These are phyloP conservation scores for Beauveria medogensis DNA, from an alignment of 2,329 filamentous ascomycete genomes.

Conservation along the genomic window DNA sequence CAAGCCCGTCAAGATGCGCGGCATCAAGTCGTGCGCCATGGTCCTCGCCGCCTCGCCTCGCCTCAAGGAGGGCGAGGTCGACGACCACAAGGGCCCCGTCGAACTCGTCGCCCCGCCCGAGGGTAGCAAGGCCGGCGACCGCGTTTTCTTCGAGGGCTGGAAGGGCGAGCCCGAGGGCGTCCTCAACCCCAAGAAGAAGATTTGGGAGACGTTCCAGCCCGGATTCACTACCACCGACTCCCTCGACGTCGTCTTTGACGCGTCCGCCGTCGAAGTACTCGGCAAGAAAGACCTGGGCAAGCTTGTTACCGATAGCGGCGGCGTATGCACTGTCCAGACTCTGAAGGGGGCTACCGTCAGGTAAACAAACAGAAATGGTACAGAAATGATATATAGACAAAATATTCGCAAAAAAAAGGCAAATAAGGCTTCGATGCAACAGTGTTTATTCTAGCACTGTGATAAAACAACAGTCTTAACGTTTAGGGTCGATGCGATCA, in stretches of 20 bases:
- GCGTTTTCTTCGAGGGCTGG: slow-evolving; percentile 92
- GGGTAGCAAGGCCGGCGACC: slow-evolving; percentile 72
- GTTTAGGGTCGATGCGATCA: background rate
- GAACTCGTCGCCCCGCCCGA: slow-evolving; percentile 83
- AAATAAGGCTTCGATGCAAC: background rate
- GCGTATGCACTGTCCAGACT: slow-evolving; percentile 73
- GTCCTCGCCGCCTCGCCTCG: slow-evolving; percentile 89
- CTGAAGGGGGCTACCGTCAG: slow-evolving; percentile 75
- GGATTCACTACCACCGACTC: slow-evolving; percentile 83
- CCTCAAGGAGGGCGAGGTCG: slow-evolving; percentile 70
- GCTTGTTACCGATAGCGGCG: slow-evolving; percentile 69
- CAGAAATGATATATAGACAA: background rate
- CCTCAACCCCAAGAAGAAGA: slow-evolving; percentile 98
- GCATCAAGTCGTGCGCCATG: slow-evolving; percentile 73
- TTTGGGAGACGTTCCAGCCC: slow-evolving; percentile 95
- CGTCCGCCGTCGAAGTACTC: slow-evolving; percentile 64
- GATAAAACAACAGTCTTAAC: background rate
- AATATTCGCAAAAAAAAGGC: background rate
- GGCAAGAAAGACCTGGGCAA: slow-evolving; percentile 60
- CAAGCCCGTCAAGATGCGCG: slow-evolving; percentile 98
- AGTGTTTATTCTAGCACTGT: background rate
- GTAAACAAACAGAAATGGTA: slow-evolving; percentile 37
- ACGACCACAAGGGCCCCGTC: slow-evolving; percentile 81
- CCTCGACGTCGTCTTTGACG: slow-evolving; percentile 82
- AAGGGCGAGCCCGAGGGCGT: slow-evolving; percentile 85